Conservation (phyloP, 2,329 filamentous ascomycete species). For the Fonsecaea nubica region DNA sequence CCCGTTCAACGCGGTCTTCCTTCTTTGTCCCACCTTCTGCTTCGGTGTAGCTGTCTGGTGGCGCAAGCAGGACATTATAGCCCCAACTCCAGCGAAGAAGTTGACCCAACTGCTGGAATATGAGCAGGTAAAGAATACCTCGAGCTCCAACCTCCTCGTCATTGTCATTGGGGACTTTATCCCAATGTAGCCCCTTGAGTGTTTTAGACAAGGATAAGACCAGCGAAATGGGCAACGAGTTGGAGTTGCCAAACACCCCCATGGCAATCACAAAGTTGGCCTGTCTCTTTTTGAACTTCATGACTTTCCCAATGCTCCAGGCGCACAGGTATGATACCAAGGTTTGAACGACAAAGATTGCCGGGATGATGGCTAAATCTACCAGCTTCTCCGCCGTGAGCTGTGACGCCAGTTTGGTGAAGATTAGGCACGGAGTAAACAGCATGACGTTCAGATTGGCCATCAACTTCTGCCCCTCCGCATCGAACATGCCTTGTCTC, state of each 20-base stretch:
- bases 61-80: constrained; percentile 91
- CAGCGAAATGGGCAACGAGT: constrained; percentile 94
- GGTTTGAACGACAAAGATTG: constrained; percentile 90
- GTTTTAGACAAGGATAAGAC: constrained; percentile 94
- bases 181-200: constrained; percentile 90
- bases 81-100: constrained; percentile 98
- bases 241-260: constrained; percentile 97
- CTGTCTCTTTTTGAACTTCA: constrained; percentile 81
- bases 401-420: constrained; percentile 94
- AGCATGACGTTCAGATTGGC: constrained; percentile 95
- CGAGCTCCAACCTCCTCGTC: constrained; percentile 93
- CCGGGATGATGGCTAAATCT: constrained; percentile 91
- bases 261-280: constrained; percentile 96
- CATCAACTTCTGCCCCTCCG: constrained; percentile 93
- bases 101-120: constrained; percentile 97
- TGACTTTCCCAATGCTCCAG: constrained; percentile 71
- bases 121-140: constrained; percentile 91
- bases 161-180: constrained; percentile 86
- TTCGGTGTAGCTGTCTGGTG: constrained; percentile 66
- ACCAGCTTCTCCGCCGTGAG: constrained; percentile 87
- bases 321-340: constrained; percentile 83
- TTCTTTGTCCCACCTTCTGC: constrained; percentile 49
- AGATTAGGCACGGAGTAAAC: constrained; percentile 97
- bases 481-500: constrained; percentile 88
- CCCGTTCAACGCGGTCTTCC: constrained; percentile 47